Evolutionary conservation across 148 eudicot species (phyloP), one percentile per base, ranked within the genome.

Genomic region (Fagopyrum esculentum): DNA sequence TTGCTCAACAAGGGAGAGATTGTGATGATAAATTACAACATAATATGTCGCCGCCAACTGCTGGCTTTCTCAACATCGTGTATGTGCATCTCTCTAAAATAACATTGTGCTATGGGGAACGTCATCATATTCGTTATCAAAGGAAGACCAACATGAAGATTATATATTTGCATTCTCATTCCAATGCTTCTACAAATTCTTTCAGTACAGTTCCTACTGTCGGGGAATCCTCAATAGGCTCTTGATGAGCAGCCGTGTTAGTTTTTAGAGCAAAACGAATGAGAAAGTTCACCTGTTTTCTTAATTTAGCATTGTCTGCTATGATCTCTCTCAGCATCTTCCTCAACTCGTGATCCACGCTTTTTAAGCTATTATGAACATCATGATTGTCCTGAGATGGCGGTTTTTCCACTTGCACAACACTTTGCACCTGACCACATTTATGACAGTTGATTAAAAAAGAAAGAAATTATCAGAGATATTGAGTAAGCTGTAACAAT

Each of bases 201-300:
- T 45, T 71, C 51, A 45, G 4, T 46, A 71, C 16, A 49, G 55
- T 46, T 71, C 43, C 74, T 71, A 71, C 54, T n/a, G 54, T 22
- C 22, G 52, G 26, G 55, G 74, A 79, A 64, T 78, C 75, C 13
- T 66, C 40, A 35, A 35, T 35, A 0, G 71, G 13, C 19, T 66
- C 71, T 46, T 66, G 46, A 66, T 40, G 71, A 29, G 80, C 46
- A 72, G 84, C 74, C 52, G 16, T 71, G 75, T 76, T 83, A n/a
- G 9, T 45, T 75, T 71, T 79, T 50, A 86, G 78, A 79, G 87
- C 87, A 64, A 76, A 80, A 15, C 80, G 86, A 50, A 85, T 76
- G 56, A 87, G 75, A 74, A 81, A 57, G 78, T 86, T 91, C 19
- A 87, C 80, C 78, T 85, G 91, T 83, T 87, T 88, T 82, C 89